Base-by-base conservation (phyloP, 805 yeast genomes). In the Ascoidea rubescens region DNA sequence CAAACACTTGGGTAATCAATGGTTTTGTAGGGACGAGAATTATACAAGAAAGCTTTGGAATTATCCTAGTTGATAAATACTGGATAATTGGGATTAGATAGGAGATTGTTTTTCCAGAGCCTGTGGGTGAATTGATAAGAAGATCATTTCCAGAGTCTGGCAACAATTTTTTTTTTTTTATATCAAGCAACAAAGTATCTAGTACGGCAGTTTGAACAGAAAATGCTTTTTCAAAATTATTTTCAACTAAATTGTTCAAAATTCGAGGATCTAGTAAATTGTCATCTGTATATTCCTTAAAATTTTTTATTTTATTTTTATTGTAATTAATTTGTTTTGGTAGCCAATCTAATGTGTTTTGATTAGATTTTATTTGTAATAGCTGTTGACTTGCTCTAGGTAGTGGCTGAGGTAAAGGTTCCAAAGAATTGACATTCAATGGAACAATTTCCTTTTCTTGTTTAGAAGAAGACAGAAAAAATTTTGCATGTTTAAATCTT, bases 51-150 rank as follows among this genome's bases (percentile, higher is more conserved):
- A 87, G 65, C 51, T 80, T 71, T 1, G 95, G 90, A 1, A 88
- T 88, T 1, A 75, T 69, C 53, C 96, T 74, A 6, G 68, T 65
- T 14, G 72, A 68, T 51, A 91, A 70, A 2, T 79, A 68, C 55
- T 90, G 89, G 2, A 93, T 72, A 5, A 93, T 75, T 1, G 99
- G 98, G 1, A 91, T 73, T 50, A 80, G 73, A 61, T 91, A 91
- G 1, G 96, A 95, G 52, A 93, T 70, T 0, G 99, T 91, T 63
- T 91, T 91, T 60, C 99, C 99, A 0, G 96, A 85, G 47, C 99
- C 99, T 0, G 99, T 91, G 8, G 95, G 79, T 1, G 99, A 96
- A 66, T 91, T 90, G 5, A 91, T 96, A 48, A 91, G 70, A 17
- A 89, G 65, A 66, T 93, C 96, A 30, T 91, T 91, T 53, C 71